Conservation (phyloP, 140 eudicot species). For the Cichorium intybus region DNA sequence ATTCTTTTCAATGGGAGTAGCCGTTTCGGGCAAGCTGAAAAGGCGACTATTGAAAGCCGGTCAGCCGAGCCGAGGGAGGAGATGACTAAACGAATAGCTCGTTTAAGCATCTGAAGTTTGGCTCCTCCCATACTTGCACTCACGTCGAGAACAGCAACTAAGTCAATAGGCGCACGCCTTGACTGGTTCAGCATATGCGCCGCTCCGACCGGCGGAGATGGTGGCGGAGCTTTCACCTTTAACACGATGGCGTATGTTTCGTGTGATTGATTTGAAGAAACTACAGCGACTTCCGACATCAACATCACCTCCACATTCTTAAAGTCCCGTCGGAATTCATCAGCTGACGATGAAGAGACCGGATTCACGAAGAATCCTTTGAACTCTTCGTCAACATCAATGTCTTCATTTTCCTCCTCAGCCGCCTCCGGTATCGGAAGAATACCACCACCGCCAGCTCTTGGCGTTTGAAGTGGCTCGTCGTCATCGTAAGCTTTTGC, state of each 20-base stretch:
- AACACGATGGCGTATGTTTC: constrained; percentile 70
- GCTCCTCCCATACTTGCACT: constrained; percentile 77
- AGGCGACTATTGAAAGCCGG: constrained; percentile 72
- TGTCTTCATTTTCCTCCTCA: constrained; percentile 34
- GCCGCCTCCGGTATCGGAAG: constrained; percentile 47
- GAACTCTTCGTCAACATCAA: constrained; percentile 52
- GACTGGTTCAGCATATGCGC: constrained; percentile 31
- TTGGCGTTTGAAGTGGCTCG: constrained; percentile 64
- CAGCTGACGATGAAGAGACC: constrained; percentile 26
- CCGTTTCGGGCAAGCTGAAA: constrained; percentile 58
- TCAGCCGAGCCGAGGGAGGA: constrained; percentile 88
- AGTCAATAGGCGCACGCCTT: constrained; percentile 81
- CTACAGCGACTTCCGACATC: constrained; percentile 63
- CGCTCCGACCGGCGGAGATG: constrained; percentile 24
- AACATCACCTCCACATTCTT: constrained; percentile 55
- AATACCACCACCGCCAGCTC: constrained; percentile 26
- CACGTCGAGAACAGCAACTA: constrained; percentile 83
- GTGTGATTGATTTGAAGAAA: constrained; percentile 40
- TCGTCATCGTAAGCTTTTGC: constrained; percentile 50
- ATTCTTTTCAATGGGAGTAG: constrained; percentile 64
- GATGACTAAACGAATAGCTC: constrained; percentile 84
- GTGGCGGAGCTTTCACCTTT: constrained; percentile 75
- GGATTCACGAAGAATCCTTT: constrained; percentile 76
- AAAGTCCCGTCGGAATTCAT: constrained; percentile 16
- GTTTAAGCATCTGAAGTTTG: constrained; percentile 77